A percentile compares a stretch with the other conserved stretches of the same genome.
Evolutionary conservation across 768 basidiomycete species (phyloP).

Genomic region (Pseudohyphozyma bogoriensis): DNA sequence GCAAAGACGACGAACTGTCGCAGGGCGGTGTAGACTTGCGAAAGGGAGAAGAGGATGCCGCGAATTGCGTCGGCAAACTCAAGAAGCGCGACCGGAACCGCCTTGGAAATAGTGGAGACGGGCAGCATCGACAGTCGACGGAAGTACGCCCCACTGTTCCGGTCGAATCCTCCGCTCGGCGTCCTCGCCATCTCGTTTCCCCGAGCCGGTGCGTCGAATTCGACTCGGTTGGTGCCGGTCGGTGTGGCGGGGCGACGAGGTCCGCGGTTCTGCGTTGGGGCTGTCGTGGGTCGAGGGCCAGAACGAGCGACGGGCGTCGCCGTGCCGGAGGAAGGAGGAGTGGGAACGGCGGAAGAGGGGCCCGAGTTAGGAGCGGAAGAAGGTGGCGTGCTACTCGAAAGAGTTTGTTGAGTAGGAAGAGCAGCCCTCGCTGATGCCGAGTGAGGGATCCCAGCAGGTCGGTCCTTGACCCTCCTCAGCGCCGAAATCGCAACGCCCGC

Average conservation of each 20-base stretch:
- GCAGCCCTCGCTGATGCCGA: conserved; percentile 2
- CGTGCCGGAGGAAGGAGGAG: neutral
- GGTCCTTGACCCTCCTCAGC: neutral
- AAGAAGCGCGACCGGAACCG: conserved; percentile 60
- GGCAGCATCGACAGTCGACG: conserved; percentile 75
- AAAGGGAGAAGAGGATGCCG: conserved; percentile 80
- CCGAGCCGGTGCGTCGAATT: neutral
- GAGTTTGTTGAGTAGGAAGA: neutral
- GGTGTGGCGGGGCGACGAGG: conserved; percentile 22
- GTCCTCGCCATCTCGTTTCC: conserved; percentile 9
- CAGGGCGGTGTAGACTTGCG: conserved; percentile 79
- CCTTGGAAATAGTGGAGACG: conserved; percentile 49
- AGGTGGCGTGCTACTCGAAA: neutral
- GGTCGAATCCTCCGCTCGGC: conserved; percentile 45
- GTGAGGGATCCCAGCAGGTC: neutral
- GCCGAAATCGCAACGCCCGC: neutral
- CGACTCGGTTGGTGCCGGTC: conserved; percentile 41
- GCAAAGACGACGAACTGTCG: conserved; percentile 77
- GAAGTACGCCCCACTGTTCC: conserved; percentile 86
- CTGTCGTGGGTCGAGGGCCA: conserved; percentile 16
- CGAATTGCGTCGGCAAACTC: conserved; percentile 76
- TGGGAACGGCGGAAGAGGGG: neutral
- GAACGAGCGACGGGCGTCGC: conserved; percentile 6
- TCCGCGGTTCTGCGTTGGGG: neutral
- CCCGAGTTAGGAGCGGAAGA: neutral